phyloP scores from a whole-genome alignment of 495 filamentous ascomycete genomes.

The Entonaema liquescens region DNA sequence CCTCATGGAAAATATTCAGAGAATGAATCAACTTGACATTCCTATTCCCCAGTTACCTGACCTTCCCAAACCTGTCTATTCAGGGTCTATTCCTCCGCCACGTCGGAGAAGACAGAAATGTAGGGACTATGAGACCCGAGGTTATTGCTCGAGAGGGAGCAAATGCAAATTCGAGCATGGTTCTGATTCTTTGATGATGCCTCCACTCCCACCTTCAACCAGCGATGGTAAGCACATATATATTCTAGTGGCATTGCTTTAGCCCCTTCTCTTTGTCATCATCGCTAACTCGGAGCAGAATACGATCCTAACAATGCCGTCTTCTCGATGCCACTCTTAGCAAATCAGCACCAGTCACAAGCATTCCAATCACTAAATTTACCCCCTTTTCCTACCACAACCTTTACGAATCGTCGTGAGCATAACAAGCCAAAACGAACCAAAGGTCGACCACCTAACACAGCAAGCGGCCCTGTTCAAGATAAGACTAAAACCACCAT shows the following conservation, averaged over 20 bases:
- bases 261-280: constrained; percentile 12
- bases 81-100: constrained; percentile 26
- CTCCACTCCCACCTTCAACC: constrained; percentile 46
- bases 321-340: constrained; percentile 42
- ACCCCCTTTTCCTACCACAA: constrained; percentile 5
- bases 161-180: constrained; percentile 87
- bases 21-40: constrained; percentile 74
- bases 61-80: constrained; percentile 39
- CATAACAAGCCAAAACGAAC: constrained; percentile 51
- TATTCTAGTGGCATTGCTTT: constrained; percentile 11
- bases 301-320: constrained; percentile 83
- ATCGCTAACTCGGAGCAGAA: constrained; percentile 57
- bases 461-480: constrained; percentile 74
- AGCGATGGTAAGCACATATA: constrained; percentile 56
- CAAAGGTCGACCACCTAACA: constrained; percentile 72
- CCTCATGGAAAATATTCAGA: constrained; percentile 74
- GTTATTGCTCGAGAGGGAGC: constrained; percentile 80
- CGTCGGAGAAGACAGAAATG: constrained; percentile 66
- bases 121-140: constrained; percentile 87
- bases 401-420: constrained; percentile 46
- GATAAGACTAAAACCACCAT: constrained; percentile 81
- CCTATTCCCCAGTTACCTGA: constrained; percentile 64
- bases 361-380: constrained; percentile 18
- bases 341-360: constrained; percentile 14
- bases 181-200: constrained; percentile 62